These are phyloP conservation scores for Lactarius evosmus DNA, from an alignment of 768 basidiomycete species.

Conservation along the genomic window DNA sequence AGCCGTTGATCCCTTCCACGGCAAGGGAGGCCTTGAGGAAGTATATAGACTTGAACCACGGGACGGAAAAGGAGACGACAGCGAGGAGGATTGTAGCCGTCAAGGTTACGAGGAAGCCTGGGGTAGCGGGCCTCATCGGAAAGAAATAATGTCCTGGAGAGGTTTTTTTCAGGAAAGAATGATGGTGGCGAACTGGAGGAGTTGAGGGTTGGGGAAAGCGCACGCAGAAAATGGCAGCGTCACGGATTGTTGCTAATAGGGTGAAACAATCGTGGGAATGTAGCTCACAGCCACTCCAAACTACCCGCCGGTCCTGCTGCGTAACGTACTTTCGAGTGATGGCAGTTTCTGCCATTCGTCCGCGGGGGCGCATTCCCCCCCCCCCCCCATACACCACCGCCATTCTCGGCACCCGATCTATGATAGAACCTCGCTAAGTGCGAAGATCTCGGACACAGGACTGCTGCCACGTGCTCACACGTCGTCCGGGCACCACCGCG, in stretches of 20 bases:
- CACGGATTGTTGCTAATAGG: not conserved
- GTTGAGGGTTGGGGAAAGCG: not conserved
- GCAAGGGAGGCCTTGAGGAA: conserved; percentile 77
- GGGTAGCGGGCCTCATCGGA: conserved; percentile 78
- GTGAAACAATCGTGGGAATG: not conserved
- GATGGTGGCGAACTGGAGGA: not conserved
- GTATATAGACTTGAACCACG: conserved; percentile 82
- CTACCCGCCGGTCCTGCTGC: too few species aligned
- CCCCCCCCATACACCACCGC: conserved; percentile 47
- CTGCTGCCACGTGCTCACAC: conserved; percentile 48
- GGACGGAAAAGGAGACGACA: conserved; percentile 87
- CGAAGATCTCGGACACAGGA: conserved; percentile 40
- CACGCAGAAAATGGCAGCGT: not conserved
- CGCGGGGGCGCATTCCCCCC: conserved; percentile 32
- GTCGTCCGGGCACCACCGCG: conserved; percentile 66
- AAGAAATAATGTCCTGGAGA: not conserved
- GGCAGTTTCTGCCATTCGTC: conserved; percentile 41
- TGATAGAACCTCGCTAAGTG: conserved; percentile 47
- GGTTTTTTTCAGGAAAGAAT: not conserved
- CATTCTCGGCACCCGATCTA: conserved; percentile 34
- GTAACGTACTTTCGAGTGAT: too few species aligned
- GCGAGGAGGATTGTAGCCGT: conserved; percentile 76
- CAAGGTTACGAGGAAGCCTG: conserved; percentile 82
- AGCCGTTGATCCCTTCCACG: conserved; percentile 47
- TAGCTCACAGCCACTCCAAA: not conserved